Percentiles rank a stretch among this genome's conserved stretches.
These are phyloP conservation scores for Zelopaecilomyces penicillatus DNA, from an alignment of 2,329 filamentous ascomycete species.

Conservation along the genomic window DNA sequence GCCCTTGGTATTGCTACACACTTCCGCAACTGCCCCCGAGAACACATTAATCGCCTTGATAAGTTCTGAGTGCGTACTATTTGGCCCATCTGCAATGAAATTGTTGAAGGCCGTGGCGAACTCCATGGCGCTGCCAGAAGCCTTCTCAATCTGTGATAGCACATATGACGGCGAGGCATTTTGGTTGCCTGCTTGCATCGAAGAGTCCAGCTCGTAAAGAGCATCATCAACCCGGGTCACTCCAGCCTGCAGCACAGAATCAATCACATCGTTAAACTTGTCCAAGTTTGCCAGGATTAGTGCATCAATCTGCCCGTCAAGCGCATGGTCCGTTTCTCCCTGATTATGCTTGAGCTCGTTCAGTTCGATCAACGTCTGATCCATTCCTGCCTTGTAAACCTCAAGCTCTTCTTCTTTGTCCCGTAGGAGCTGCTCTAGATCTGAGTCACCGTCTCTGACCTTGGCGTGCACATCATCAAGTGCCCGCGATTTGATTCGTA, in stretches of 20 bases:
- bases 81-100: constrained; percentile 93
- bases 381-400: constrained; percentile 96
- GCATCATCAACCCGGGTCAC: constrained; percentile 93
- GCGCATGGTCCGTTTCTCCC: constrained; percentile 66
- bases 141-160: constrained; percentile 94
- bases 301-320: constrained; percentile 86
- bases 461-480: constrained; percentile 77
- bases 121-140: constrained; percentile 86
- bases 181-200: constrained; percentile 97
- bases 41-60: constrained; percentile 91
- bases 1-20: constrained; percentile 94
- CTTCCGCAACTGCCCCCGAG: constrained; percentile 82
- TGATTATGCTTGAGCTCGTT: constrained; percentile 75
- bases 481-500: constrained; percentile 78
- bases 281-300: constrained; percentile 77
- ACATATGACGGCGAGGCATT: constrained; percentile 93
- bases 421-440: constrained; percentile 74
- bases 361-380: constrained; percentile 86
- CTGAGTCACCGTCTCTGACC: constrained; percentile 70
- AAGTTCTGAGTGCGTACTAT: constrained; percentile 79
- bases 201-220: constrained; percentile 92
- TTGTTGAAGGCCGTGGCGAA: constrained; percentile 98
- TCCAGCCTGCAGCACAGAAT: constrained; percentile 88
- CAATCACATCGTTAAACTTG: constrained; percentile 96
- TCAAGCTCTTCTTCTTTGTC: constrained; percentile 98